Percentiles rank a stretch among this genome's conserved stretches.
phyloP scores from a whole-genome alignment of 75 land plant species.

The Picea sitchensis region DNA sequence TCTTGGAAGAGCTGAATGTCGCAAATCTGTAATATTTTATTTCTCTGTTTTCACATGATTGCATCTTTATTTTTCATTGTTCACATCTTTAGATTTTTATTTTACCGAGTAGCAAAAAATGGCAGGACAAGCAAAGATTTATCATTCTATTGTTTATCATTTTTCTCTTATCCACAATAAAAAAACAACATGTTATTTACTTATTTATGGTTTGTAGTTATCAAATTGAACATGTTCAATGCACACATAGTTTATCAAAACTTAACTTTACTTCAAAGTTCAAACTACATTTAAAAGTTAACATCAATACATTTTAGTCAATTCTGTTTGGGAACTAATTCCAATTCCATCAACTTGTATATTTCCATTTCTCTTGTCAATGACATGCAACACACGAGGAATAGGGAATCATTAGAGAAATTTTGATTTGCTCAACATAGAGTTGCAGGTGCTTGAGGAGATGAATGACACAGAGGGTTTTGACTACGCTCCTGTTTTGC shows the following conservation, averaged over 20 bases:
- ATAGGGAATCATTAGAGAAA: no score
- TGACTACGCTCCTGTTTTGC: no score
- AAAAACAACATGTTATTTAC: no score
- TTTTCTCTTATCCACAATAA: not conserved
- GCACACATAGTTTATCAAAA: no score
- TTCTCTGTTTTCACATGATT: not conserved
- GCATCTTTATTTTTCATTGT: not conserved
- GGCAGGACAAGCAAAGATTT: not conserved
- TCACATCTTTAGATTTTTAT: not conserved
- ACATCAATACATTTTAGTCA: not conserved
- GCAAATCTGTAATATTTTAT: constrained; percentile 59
- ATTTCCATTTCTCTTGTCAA: not conserved
- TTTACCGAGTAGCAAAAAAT: not conserved
- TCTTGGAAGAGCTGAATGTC: constrained; percentile 76
- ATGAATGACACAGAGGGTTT: no score
- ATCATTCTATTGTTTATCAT: not conserved
- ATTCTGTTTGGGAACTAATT: not conserved
- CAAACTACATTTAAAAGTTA: not conserved
- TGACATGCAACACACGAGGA: not conserved
- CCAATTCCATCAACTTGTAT: not conserved
- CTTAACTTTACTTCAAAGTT: not conserved
- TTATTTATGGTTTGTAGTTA: not conserved
- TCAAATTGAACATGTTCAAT: not conserved
- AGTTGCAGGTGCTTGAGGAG: no score
- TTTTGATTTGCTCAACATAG: no score